A percentile compares a stretch with the other conserved stretches of the same genome.
Evolutionary conservation across 768 basidiomycete genomes (phyloP).

Genomic region (Tulasnella sp.): DNA sequence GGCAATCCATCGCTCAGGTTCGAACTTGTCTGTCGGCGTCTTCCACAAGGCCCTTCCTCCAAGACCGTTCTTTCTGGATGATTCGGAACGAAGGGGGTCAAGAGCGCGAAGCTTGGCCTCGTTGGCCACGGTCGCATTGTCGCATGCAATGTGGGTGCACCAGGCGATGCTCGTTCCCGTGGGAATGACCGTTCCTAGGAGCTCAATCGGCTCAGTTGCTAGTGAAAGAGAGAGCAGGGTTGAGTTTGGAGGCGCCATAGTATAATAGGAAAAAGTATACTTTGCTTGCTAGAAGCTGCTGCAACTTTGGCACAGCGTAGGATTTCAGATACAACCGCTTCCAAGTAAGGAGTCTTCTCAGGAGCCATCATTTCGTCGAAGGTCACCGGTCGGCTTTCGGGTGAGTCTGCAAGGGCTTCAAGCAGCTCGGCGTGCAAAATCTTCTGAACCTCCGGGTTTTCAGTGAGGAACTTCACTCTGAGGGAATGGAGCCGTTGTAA

Average conservation of each 20-base stretch:
- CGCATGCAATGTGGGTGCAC: background rate
- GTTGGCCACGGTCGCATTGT: background rate
- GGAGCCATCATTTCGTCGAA: background rate
- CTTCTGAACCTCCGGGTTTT: background rate
- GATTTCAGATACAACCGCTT: conserved; percentile 7
- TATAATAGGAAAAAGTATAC: background rate
- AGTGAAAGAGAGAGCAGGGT: background rate
- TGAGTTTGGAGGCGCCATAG: background rate
- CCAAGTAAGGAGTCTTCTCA: conserved; percentile 8
- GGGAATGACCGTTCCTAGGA: background rate
- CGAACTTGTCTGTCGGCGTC: background rate
- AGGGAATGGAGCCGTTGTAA: background rate
- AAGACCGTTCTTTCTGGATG: background rate
- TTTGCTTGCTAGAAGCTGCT: background rate
- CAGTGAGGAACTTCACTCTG: conserved; percentile 3
- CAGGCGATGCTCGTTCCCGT: background rate
- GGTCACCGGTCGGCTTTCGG: background rate
- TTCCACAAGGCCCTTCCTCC: background rate
- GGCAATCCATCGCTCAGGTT: conserved; percentile 2
- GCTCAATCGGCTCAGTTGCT: background rate
- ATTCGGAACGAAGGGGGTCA: background rate
- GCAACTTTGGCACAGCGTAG: background rate
- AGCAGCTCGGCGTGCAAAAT: background rate
- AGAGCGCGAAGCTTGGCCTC: background rate
- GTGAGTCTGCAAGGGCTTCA: background rate